Evolutionary conservation across 495 filamentous ascomycete genomes (phyloP), one percentile per base, ranked within the genome.

Genomic region (Thozetella sp.): DNA sequence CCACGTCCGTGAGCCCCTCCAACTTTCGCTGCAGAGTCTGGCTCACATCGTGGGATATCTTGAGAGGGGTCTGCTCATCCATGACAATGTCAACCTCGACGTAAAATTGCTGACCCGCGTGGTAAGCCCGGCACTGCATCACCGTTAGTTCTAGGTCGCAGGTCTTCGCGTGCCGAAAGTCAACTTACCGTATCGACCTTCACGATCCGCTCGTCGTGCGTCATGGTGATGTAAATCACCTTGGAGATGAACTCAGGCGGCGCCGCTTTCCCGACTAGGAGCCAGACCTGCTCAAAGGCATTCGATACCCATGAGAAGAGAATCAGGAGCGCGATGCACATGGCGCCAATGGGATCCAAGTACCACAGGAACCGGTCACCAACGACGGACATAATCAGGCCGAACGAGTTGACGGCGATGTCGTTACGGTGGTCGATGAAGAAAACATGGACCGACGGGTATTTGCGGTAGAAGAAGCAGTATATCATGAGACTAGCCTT

Each of bases 21-120:
- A 85, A 72, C 60, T 86, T 86, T 12, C 80, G 67, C 62, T 85
- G 83, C 23, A 85, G 66, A 3, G 69, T 69, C 56, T 85, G 80
- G 37, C 73, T 79, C 27, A 85, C 78, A 59, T 85, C 83, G 62
- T 86, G 83, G 22, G 80, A 79, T 20, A 81, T 66, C 53, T 75
- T 83, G 3, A 85, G 67, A 2, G 75, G 77, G 22, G 75, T 66
- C 12, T 75, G 71, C 55, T 78, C 76, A 57, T 81, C 77, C 82
- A 85, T 85, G 45, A 86, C 77, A 56, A 85, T 78, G 63, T 85
- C 83, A 23, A 86, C 77, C 62, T 86, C 83, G 43, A 84, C 81
- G 61, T 83, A 85, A 60, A 80, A 82, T 25, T 81, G 73, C 57
- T 82, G 77, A 0, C 83, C 82, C 17, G 80, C 79, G 68, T 84